Conservation (phyloP, 106 monocot genomes). For the Cymbidium sinense region DNA sequence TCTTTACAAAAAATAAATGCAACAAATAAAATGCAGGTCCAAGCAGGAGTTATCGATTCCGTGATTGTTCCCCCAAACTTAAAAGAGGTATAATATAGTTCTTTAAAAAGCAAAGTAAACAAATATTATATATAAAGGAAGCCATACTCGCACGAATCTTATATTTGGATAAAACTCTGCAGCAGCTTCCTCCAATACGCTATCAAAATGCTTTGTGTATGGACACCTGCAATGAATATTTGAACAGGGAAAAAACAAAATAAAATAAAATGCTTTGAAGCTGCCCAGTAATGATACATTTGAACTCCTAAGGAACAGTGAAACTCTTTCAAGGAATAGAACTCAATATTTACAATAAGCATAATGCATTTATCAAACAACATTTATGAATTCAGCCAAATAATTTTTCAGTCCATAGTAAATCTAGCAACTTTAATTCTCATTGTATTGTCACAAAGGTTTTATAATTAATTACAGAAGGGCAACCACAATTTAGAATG, state of each 20-base stretch:
- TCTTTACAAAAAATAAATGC: neutral
- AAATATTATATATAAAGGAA: neutral
- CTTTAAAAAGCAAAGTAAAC: neutral
- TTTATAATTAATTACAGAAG: too few relatives aligned
- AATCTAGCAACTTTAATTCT: neutral
- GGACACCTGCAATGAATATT: constrained; percentile 39
- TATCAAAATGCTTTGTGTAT: constrained; percentile 80
- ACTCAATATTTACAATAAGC: neutral
- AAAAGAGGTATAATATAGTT: too few relatives aligned
- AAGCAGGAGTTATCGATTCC: neutral
- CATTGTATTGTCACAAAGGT: too few relatives aligned
- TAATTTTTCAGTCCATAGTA: neutral
- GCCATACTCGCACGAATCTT: constrained; percentile 60
- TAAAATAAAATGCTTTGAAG: neutral
- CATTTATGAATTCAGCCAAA: neutral
- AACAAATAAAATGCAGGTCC: neutral
- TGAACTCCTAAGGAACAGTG: neutral
- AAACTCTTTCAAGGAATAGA: neutral
- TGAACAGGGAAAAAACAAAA: neutral
- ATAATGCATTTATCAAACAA: neutral
- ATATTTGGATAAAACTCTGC: constrained; percentile 71
- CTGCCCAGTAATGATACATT: neutral
- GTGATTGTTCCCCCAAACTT: too few relatives aligned
- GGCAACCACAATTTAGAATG: neutral
- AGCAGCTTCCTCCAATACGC: constrained; percentile 80